Conservation (phyloP, 2,329 filamentous ascomycete genomes). For the Pezicula neosporulosa region DNA sequence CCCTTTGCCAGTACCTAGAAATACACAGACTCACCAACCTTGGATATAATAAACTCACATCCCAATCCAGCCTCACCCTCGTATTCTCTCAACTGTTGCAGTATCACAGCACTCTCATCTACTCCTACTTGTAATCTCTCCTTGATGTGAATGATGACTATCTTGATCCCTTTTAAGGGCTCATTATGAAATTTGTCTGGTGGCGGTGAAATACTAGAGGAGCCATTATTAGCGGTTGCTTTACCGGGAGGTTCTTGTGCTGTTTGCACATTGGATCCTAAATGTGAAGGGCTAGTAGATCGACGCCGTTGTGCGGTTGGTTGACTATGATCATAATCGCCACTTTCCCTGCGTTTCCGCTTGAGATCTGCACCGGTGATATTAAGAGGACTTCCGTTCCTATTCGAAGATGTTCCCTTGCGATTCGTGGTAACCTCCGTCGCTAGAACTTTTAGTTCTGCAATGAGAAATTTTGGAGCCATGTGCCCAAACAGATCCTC, state of each 20-base stretch:
- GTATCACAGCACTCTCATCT: constrained; percentile 60
- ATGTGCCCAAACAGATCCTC: constrained; percentile 85
- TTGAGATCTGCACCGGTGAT: too few relatives aligned
- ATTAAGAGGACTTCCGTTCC: constrained; percentile 53
- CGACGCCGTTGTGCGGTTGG: neutral
- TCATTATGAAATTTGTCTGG: neutral
- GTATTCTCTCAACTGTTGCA: constrained; percentile 64
- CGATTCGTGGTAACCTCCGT: constrained; percentile 17
- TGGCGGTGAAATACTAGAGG: too few relatives aligned
- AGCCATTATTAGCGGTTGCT: neutral
- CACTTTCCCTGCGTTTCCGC: neutral
- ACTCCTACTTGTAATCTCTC: constrained; percentile 75
- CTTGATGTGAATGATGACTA: constrained; percentile 94
- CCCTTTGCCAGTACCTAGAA: constrained; percentile 7
- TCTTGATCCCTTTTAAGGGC: constrained; percentile 63
- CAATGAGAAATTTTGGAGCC: constrained; percentile 75
- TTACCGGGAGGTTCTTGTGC: neutral
- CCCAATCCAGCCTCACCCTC: constrained; percentile 58
- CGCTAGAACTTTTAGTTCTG: constrained; percentile 73
- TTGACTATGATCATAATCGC: neutral
- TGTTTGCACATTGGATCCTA: neutral
- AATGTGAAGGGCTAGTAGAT: neutral
- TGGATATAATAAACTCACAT: constrained; percentile 74
- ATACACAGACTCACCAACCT: constrained; percentile 55
- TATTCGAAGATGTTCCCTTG: constrained; percentile 35